Conservation (phyloP, 2,329 filamentous ascomycete genomes). For the Sporothrix luriei region DNA sequence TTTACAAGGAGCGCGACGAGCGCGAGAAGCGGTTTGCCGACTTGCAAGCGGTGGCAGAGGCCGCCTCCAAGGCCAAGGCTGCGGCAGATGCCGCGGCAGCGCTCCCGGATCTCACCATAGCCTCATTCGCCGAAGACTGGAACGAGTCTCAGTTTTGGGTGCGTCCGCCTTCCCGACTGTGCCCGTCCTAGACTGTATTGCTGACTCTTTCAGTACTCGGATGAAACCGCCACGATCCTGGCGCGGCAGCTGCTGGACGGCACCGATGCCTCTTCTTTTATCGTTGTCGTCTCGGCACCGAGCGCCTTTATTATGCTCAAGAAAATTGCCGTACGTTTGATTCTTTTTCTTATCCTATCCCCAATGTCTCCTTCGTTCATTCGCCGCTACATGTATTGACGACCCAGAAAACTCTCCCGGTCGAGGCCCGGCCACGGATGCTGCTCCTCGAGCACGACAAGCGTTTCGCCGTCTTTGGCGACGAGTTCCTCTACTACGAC, state of each 20-base stretch:
- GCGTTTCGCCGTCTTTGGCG: constrained; percentile 68
- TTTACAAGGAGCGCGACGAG: constrained; percentile 72
- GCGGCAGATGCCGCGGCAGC: constrained; percentile 58
- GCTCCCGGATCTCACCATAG: constrained; percentile 56
- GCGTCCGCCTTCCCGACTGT: constrained; percentile 31
- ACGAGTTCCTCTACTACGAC: constrained; percentile 75
- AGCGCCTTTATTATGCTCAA: constrained; percentile 77
- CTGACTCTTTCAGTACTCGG: constrained; percentile 59
- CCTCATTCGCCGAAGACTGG: constrained; percentile 78
- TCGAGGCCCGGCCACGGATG: constrained; percentile 53
- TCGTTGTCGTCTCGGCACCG: constrained; percentile 73
- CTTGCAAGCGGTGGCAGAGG: constrained; percentile 64
- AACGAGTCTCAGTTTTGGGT: constrained; percentile 85
- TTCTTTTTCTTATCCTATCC: background rate
- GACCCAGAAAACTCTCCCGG: background rate
- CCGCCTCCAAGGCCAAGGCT: constrained; percentile 43
- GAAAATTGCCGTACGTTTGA: constrained; percentile 49
- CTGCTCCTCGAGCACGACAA: constrained; percentile 73
- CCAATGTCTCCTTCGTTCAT: background rate
- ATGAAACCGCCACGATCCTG: constrained; percentile 66
- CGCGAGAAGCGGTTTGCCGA: constrained; percentile 68
- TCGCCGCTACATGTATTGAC: background rate
- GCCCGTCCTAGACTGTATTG: background rate
- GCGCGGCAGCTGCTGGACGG: constrained; percentile 68
- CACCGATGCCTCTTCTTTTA: constrained; percentile 55